phyloP scores from a whole-genome alignment of 164 flowering plant species.

The Vitis vinifera region ASM3070453v1 NC_081809.1:2516001-2516500 shows the following conservation, averaged over 20 bases:
- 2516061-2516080: neutral
- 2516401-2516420: conserved; percentile 87
- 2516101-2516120: neutral
- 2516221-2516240: neutral
- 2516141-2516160: neutral
- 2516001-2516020: neutral
- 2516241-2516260: neutral
- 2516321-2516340: neutral
- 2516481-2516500: conserved; percentile 67
- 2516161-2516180: neutral
- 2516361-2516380: conserved; percentile 78
- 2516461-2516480: conserved; percentile 93
- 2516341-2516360: conserved; percentile 57
- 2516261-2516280: neutral
- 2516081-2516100: neutral
- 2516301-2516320: neutral
- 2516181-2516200: neutral
- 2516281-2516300: neutral
- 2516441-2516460: conserved; percentile 91
- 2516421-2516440: conserved; percentile 89
- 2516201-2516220: neutral
- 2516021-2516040: neutral
- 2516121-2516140: neutral
- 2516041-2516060: neutral
- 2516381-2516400: conserved; percentile 75